Evolutionary conservation across 2,329 filamentous ascomycete species (phyloP), one percentile per base, ranked within the genome.

Genomic region (Pseudogymnoascus sp.): DNA sequence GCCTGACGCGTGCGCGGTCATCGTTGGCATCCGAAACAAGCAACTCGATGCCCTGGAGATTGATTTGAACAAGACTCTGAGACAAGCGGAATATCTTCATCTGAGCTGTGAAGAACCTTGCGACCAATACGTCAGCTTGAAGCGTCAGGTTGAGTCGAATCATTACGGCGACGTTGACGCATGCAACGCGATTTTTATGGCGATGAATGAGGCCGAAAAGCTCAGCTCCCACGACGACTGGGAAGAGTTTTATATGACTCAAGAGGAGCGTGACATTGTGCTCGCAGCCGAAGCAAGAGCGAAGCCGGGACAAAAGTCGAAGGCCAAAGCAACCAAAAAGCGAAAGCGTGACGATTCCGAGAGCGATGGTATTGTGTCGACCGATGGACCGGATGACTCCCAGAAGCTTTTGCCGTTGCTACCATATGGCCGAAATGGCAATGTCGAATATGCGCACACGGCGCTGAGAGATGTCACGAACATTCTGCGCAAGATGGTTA

Each of bases 31-130:
- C n/a, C 66, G 72, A 10, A 62, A 68, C n/a, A 64, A 63, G 6
- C 69, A 72, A 40, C 60, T 70, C 9, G 55, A 65, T 7, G 64
- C 63, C 33, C 66, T 70, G 35, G 63, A 65, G 35, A 62, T 66
- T 25, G 69, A 72, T 27, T 62, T 73, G 1, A 36, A 63, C 29
- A 62, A 37, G 3, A 48, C 63, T 45, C 59, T 73, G 15, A 71
- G 68, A 60, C 64, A 68, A 29, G 71, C 71, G 1, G 64, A 70
- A 8, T 75, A 71, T 70, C 61, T 75, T 9, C 68, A 69, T 60
- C 66, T 64, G 33, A 63, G 67, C 12, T 65, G 69, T 13, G 68
- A 70, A 10, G 31, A 65, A 4, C 63, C 62, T 8, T 64, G 67
- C 55, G 62, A 65, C 18, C 67, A 68, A 15, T 73, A 74, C 60